Base-by-base conservation (phyloP, 2,329 filamentous ascomycete species). In the Apiospora kogelbergensis region DNA sequence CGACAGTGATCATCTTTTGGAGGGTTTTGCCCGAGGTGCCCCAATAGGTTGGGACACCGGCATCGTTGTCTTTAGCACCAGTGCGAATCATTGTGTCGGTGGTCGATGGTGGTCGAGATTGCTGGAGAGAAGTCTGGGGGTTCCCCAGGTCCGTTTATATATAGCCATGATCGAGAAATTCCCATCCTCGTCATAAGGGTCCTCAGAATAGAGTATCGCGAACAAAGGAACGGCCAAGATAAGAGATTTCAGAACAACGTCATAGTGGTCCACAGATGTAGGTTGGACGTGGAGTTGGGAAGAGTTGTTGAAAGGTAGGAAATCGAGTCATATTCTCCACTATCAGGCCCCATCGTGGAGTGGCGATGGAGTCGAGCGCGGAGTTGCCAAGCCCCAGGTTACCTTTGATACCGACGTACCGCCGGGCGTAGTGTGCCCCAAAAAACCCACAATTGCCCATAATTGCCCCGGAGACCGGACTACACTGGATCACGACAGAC, bases 11-110 rank as follows among this genome's bases (percentile, higher is more conserved):
- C 53, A 77, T 65, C 33, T 68, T 70, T 70, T 78, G 77, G 44
- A 78, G 66, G 6, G 57, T 71, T 53, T 70, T 70, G 64, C 77
- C 77, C 63, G 76, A 76, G 73, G 68, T 71, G 70, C 76, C 76
- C 77, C 77, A 78, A 67, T 74, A 78, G 7, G 75, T 76, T 68
- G 77, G 77, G 69, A 74, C 75, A 70, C 74, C 76, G 53, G 67
- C 70, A 33, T 70, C 73, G 71, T 75, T 76, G 68, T 77, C 74
- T 67, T 70, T 73, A 67, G 74, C 72, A 57, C 74, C 75, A 40
- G 68, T 70, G 22, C 66, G 68, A 40, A 70, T 60, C 53, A 71
- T 67, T 33, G 63, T 70, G 42, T 33, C 40, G 41, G 42, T 48
- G 42, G 44, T 37, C 30, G 26, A 48, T 48, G 42, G 45, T 66